A percentile compares a stretch with the other conserved stretches of the same genome.
Conservation (phyloP, 225 moss, liverwort and hornwort species). For the Asterella californica region DNA sequence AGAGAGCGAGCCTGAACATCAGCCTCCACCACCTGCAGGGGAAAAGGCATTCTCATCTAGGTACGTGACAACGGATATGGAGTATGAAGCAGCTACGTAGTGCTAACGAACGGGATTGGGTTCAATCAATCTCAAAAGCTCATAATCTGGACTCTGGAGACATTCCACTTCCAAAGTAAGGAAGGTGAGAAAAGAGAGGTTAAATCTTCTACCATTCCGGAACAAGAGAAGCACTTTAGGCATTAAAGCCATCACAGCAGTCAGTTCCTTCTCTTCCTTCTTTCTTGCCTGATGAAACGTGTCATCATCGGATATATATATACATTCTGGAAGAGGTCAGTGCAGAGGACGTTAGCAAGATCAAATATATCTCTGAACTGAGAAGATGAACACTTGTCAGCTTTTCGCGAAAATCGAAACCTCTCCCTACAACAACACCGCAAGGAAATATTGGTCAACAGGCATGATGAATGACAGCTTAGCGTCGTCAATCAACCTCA, state of each 20-base stretch:
- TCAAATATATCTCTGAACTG: background rate
- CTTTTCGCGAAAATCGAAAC: background rate
- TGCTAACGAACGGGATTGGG: background rate
- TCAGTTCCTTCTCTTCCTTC: background rate
- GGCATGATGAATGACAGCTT: background rate
- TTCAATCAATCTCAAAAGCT: background rate
- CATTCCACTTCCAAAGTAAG: background rate
- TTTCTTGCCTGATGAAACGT: background rate
- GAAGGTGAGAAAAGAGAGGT: background rate
- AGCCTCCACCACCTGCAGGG: background rate
- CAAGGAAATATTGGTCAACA: background rate
- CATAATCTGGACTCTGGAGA: background rate
- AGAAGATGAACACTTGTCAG: background rate
- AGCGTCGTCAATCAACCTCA: background rate
- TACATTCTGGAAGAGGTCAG: background rate
- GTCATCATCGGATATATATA: constrained; percentile 1
- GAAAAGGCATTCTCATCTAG: background rate
- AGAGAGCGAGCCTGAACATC: background rate
- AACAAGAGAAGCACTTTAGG: background rate
- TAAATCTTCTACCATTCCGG: background rate
- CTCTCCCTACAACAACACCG: background rate
- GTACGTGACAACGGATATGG: background rate
- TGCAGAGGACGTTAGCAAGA: constrained; percentile 2
- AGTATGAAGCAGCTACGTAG: background rate
- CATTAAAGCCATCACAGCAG: background rate